Evolutionary conservation across 1,139 yeast species (phyloP).

Genomic region (Kodamaea plutei): DNA sequence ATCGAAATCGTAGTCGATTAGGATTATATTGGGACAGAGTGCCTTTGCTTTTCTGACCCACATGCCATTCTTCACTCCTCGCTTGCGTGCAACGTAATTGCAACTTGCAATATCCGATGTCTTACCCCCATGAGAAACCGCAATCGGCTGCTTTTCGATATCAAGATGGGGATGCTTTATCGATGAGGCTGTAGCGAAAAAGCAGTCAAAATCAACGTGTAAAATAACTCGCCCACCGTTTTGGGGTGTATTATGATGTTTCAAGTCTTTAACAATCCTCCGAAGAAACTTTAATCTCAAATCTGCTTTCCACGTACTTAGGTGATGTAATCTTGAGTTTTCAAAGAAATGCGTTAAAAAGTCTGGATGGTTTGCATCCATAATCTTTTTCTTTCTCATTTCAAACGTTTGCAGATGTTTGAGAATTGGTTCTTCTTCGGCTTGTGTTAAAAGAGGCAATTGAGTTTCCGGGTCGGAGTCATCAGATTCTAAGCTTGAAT

Average conservation of each 20-base stretch:
- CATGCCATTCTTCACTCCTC: constrained; percentile 83
- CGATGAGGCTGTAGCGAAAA: constrained; percentile 84
- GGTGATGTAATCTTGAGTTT: constrained; percentile 80
- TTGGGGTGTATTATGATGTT: constrained; percentile 1
- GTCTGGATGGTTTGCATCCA: constrained; percentile 73
- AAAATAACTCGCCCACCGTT: constrained; percentile 37
- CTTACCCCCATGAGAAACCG: constrained; percentile 78
- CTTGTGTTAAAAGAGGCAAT: constrained; percentile 17
- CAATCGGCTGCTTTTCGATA: constrained; percentile 59
- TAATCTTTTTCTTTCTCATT: constrained; percentile 14
- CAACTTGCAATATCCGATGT: constrained; percentile 86
- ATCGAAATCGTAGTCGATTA: constrained; percentile 65
- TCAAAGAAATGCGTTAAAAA: constrained; percentile 70
- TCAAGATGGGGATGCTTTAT: constrained; percentile 53
- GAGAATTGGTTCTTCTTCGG: constrained; percentile 9
- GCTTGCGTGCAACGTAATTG: constrained; percentile 74
- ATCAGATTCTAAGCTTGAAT: constrained; percentile 1
- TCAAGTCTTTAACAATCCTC: constrained; percentile 26
- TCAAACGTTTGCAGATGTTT: constrained; percentile 4
- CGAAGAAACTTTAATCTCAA: constrained; percentile 57
- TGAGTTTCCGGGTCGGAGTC: constrained; percentile 7
- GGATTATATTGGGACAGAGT: constrained; percentile 60
- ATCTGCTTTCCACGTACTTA: constrained; percentile 83
- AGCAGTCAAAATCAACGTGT: constrained; percentile 92
- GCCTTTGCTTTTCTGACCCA: constrained; percentile 69